A percentile compares a stretch with the other conserved stretches of the same genome.
Evolutionary conservation across 768 basidiomycete species (phyloP).

Genomic region (Suillus ampliporus): DNA sequence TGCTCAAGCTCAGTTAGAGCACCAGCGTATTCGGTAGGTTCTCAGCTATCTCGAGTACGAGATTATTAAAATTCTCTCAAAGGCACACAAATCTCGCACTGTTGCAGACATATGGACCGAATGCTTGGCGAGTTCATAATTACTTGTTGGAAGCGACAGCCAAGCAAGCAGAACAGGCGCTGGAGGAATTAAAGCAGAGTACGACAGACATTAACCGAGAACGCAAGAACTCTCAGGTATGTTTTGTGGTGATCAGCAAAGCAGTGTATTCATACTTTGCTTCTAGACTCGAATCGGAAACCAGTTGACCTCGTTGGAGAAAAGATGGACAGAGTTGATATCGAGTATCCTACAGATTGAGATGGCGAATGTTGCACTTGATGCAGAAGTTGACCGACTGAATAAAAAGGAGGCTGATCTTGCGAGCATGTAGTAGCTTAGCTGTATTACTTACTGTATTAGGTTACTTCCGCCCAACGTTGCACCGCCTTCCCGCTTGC

Average conservation of each 20-base stretch:
- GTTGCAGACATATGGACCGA: conserved; percentile 84
- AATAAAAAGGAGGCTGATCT: conserved; percentile 67
- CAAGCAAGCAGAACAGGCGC: conserved; percentile 67
- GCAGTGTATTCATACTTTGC: background rate
- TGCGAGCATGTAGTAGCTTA: conserved; percentile 36
- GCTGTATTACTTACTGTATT: background rate
- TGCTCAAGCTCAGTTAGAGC: conserved; percentile 83
- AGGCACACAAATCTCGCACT: conserved; percentile 87
- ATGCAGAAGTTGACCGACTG: conserved; percentile 74
- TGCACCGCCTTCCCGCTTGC: background rate
- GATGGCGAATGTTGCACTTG: conserved; percentile 91
- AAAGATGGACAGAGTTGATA: conserved; percentile 91
- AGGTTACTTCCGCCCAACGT: conserved; percentile 3
- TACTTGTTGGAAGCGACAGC: conserved; percentile 82
- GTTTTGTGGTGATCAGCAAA: conserved; percentile 3
- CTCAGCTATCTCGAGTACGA: background rate
- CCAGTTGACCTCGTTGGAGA: conserved; percentile 83
- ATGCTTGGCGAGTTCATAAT: conserved; percentile 93
- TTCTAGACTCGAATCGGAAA: conserved; percentile 75
- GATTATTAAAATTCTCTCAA: conserved; percentile 19
- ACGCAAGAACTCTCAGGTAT: conserved; percentile 84
- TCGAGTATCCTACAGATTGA: conserved; percentile 92
- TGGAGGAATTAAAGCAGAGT: conserved; percentile 80
- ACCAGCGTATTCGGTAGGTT: conserved; percentile 77
- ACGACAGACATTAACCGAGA: conserved; percentile 88